Conservation (phyloP, 1,284 basidiomycete species). For the Moesziomyces parantarcticus region DNA sequence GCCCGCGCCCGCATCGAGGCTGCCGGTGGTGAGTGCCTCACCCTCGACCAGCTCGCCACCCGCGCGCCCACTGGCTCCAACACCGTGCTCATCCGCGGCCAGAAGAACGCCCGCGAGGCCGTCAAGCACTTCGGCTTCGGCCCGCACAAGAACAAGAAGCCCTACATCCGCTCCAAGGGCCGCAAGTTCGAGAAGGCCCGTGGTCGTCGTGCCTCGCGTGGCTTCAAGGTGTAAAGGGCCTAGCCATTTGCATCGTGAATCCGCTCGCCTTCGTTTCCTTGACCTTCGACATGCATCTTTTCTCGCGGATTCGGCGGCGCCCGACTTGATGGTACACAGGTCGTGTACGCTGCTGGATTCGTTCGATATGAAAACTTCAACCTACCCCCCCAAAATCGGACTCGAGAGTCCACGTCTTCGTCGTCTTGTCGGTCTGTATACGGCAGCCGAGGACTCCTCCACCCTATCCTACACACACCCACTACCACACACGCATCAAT, state of each 20-base stretch:
- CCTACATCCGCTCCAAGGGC: conserved; percentile 91
- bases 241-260: not conserved
- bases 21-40: conserved; percentile 92
- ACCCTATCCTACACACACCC: conserved; percentile 8
- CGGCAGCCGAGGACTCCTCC: not conserved
- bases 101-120: conserved; percentile 91
- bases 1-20: conserved; percentile 95
- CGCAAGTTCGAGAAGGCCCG: conserved; percentile 80
- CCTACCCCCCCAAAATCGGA: not conserved
- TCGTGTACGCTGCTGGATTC: not conserved
- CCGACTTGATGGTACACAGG: not conserved
- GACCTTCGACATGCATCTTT: not conserved
- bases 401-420: not conserved
- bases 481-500: conserved; percentile 35
- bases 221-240: conserved; percentile 67
- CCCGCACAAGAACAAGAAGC: conserved; percentile 79
- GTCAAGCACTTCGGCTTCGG: conserved; percentile 87
- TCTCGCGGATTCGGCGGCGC: too few relatives aligned
- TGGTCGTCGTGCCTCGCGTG: conserved; percentile 70
- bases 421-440: not conserved
- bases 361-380: not conserved
- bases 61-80: conserved; percentile 93
- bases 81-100: conserved; percentile 91
- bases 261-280: not conserved
- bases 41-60: conserved; percentile 95